Base-by-base conservation (phyloP, 345 rosid species). In the Melastoma malabathricum region DNA sequence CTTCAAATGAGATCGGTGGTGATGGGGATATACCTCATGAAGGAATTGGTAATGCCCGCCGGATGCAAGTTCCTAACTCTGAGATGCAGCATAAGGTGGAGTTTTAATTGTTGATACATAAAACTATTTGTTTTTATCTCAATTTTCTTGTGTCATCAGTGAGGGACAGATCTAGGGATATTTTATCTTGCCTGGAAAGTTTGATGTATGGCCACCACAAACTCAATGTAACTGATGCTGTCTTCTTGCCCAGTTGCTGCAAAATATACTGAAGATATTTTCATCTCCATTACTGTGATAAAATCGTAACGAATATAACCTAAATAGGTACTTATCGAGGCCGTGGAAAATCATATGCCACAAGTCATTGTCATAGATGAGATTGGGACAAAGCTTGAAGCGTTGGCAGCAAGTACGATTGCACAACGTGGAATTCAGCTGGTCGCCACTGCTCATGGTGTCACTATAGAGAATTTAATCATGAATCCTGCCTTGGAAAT, bases 1-100 rank as follows among this genome's bases (percentile, higher is more conserved):
- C 95, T 50, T 85, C 93, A 22, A 89, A 79, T 67, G 97, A 89
- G 84, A 89, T 89, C 18, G 95, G 97, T 64, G 97, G 97, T 43
- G 94, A 89, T 79, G 95, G 95, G 50, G 95, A 89, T 76, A 85
- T 89, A 62, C 95, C 95, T 44, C 95, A 89, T 75, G 78, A 84
- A 31, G 93, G 95, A 59, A 89, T 89, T 9, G 95, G 97, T 44
- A 75, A 75, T 68, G 94, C 95, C 64, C 82, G 97, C 31, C 75
- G 95, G 67, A 83, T 89, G 97, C 97, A 89, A 73, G 97, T 89
- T n/a, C 86, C 83, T 23, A 64, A 81, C 68, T 72, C 78, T 67
- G 84, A 83, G 48, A 71, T 74, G 78, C 97, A 89, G 65, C 97
- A 89, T 68, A 75, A 85, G 90, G 90, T 79, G 68, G 48, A 64